Base-by-base conservation (phyloP, 176 grass and related monocot genomes). In the Lolium rigidum region DNA sequence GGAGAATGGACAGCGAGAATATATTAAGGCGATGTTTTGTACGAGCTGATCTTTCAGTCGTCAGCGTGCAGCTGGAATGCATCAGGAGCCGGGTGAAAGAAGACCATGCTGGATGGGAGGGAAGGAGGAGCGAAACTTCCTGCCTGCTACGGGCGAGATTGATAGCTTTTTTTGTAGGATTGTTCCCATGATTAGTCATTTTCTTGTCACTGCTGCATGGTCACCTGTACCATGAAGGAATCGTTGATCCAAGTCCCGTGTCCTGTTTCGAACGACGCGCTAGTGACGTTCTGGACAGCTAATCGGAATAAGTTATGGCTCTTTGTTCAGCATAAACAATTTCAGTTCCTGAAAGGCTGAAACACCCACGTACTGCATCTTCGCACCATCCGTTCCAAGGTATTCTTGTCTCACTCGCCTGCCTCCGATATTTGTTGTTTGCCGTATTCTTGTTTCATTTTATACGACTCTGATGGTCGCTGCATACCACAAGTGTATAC, bases 41-140 rank as follows among this genome's bases (percentile, higher is more conserved):
- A 17, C 38, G 15, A 38, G 35, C 49, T 48, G 64, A 80, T 80
- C 89, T 88, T 80, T 52, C 64, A 35, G 81, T 20, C 67, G 74
- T 77, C 84, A 85, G 82, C 73, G 11, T 51, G 89, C 77, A 91
- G 92, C 89, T 91, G 92, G 83, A 80, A 60, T 49, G 60, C 92
- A 91, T 54, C 66, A 22, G 56, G 61, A 84, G 57, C 74, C 38
- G 6, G 57, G 44, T 74, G 70, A 41, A 20, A 63, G 20, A 56
- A 15, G 59, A 13, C 0, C 6, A 3, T 39, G 69, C 31, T 58
- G 63, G 60, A 79, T 80, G 76, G 67, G 69, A 76, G 59, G 10
- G 89, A 94, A 88, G 82, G 41, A 43, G 41, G 50, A 86, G 79
- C 26, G 92, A 93, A 94, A 72, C 78, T 91, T 94, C 89, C 44